Evolutionary conservation across 257 asterid genomes (phyloP).

Genomic region (Penstemon newberryi): DNA sequence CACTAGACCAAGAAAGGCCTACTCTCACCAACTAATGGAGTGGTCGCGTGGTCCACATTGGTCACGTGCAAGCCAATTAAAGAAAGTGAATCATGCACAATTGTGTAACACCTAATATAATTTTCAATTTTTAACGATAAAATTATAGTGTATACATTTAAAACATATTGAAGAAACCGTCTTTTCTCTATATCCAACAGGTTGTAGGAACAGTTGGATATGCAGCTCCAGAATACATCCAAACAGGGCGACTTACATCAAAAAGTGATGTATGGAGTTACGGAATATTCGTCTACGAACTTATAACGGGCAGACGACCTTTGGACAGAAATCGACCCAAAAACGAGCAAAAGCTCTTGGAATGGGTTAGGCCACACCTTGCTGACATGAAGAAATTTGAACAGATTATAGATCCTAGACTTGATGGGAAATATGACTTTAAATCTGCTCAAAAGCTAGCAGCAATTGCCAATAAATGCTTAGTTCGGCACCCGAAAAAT

Average conservation of each 20-base stretch:
- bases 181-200: conserved; percentile 35
- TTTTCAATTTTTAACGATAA: too few species aligned
- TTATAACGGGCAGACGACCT: conserved; percentile 88
- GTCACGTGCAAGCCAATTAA: too few species aligned
- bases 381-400: conserved; percentile 70
- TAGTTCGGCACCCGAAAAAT: conserved; percentile 63
- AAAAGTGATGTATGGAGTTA: conserved; percentile 96
- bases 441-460: conserved; percentile 78
- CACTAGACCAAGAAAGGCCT: too few species aligned
- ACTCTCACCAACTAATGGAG: too few species aligned
- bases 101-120: too few species aligned
- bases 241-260: conserved; percentile 82
- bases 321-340: conserved; percentile 75
- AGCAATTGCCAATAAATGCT: conserved; percentile 76
- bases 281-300: conserved; percentile 89
- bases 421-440: conserved; percentile 53
- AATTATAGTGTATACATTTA: not conserved
- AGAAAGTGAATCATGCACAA: too few species aligned
- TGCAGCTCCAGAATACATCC: conserved; percentile 94
- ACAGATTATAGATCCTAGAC: conserved; percentile 77
- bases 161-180: not conserved
- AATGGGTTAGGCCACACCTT: conserved; percentile 83
- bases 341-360: conserved; percentile 79
- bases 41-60: too few species aligned
- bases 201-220: conserved; percentile 95